These are phyloP conservation scores for Fusarium sp. DNA, from an alignment of 2,329 filamentous ascomycete genomes.

Conservation along the genomic window DNA sequence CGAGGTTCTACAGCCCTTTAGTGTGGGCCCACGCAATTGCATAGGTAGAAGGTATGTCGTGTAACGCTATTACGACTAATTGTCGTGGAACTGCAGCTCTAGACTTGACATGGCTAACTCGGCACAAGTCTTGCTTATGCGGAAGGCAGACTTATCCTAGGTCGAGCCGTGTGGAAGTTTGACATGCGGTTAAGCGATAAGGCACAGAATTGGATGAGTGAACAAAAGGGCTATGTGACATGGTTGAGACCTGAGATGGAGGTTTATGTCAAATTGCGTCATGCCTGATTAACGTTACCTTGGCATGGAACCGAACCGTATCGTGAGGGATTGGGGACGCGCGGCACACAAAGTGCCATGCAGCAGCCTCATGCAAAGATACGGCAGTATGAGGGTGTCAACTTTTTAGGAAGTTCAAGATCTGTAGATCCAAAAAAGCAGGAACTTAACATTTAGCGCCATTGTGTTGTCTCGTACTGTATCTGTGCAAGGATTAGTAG, in stretches of 20 bases:
- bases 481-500: background rate
- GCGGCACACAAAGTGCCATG: background rate
- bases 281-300: background rate
- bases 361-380: too few species aligned
- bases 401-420: background rate
- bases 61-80: background rate
- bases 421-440: background rate
- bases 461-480: too few species aligned
- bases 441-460: background rate
- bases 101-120: background rate
- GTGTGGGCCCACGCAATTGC: constrained; percentile 28
- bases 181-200: constrained; percentile 27
- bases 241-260: constrained; percentile 31
- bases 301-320: background rate
- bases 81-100: background rate
- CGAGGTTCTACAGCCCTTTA: constrained; percentile 29
- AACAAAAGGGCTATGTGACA: constrained; percentile 30
- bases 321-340: background rate
- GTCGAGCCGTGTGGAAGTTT: constrained; percentile 26
- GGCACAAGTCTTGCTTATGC: constrained; percentile 27
- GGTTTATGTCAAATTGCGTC: constrained; percentile 24
- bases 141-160: constrained; percentile 25
- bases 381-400: background rate
- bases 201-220: constrained; percentile 23
- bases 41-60: constrained; percentile 23